Evolutionary conservation across 2,329 filamentous ascomycete species (phyloP), one percentile per base, ranked within the genome.

Genomic region (Proliferodiscus dingleyae): DNA sequence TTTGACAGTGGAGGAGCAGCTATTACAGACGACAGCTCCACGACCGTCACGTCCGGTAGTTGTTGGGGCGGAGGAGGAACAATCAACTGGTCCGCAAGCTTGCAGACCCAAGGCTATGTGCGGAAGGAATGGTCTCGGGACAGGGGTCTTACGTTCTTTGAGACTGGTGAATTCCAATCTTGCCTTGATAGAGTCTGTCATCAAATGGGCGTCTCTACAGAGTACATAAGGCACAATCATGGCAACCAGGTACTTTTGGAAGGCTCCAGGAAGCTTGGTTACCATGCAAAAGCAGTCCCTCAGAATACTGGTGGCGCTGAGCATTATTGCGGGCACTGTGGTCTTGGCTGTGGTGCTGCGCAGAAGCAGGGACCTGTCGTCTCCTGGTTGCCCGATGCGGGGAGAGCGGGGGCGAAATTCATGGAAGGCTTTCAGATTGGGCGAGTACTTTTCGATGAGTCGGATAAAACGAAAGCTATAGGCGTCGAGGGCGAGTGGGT

Each of bases 51-150:
- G 2, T 78, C 85, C 0, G 90, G 87, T 2, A 77, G 80, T 45
- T 78, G 78, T 24, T 95, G 85, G 80, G 90, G 90, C 23, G 90
- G 90, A 33, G 90, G 90, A 45, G 89, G 89, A 5, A 89, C 87
- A 0, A 68, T 95, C 57, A 96, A 96, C 66, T 57, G 54, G 55
- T 55, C 52, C 7, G 78, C 78, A 8, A 70, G 70, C 43, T 67
- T 82, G 41, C 71, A 75, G 55, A 85, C 87, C 0, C 87, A 91
- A 61, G 80, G 78, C 21, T 86, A 75, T 53, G 87, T 95, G 1
- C 79, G 89, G 3, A 72, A 80, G 54, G 88, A 95, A 66, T 96
- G 91, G 90, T 83, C 87, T 0, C 71, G 77, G 41, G 66, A 71
- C 38, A 59, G 68, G 13, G 81, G 82, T 0, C 69, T 96, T 19